Conservation (phyloP, 2,329 filamentous ascomycete species). For the Grosmannia huntii region DNA sequence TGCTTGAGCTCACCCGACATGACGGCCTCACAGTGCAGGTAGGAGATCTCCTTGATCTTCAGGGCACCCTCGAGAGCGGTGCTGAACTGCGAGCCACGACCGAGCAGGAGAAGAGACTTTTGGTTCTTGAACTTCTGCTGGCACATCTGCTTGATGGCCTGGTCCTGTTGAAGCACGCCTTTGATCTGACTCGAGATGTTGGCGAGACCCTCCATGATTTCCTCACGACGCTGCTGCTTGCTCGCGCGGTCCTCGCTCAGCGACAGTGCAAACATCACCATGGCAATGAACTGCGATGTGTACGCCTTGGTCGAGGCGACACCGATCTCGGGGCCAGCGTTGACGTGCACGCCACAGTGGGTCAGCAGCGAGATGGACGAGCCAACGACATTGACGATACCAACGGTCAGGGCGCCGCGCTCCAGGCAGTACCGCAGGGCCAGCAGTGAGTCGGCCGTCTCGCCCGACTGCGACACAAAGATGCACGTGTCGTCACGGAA, state of each 20-base stretch:
- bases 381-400: constrained; percentile 96
- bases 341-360: constrained; percentile 99
- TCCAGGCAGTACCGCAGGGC: constrained; percentile 96
- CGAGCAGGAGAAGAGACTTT: constrained; percentile 86
- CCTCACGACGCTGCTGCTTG: constrained; percentile 80
- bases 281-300: constrained; percentile 97
- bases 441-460: constrained; percentile 96
- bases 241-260: constrained; percentile 93
- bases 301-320: constrained; percentile 99
- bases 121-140: constrained; percentile 90
- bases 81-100: constrained; percentile 90
- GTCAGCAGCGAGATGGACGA: constrained; percentile 96
- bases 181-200: constrained; percentile 86
- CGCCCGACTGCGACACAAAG: constrained; percentile 96
- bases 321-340: constrained; percentile 96
- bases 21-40: constrained; percentile 98
- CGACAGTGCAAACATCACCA: constrained; percentile 98
- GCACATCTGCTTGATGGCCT: constrained; percentile 90
- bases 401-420: constrained; percentile 90
- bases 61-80: constrained; percentile 94
- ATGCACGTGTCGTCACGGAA: constrained; percentile 99
- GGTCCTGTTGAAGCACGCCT: constrained; percentile 79
- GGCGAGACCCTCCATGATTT: constrained; percentile 89
- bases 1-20: constrained; percentile 99
- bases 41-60: constrained; percentile 99